Base-by-base conservation (phyloP, 306 rosid genomes). In the Casuarina glauca region DNA sequence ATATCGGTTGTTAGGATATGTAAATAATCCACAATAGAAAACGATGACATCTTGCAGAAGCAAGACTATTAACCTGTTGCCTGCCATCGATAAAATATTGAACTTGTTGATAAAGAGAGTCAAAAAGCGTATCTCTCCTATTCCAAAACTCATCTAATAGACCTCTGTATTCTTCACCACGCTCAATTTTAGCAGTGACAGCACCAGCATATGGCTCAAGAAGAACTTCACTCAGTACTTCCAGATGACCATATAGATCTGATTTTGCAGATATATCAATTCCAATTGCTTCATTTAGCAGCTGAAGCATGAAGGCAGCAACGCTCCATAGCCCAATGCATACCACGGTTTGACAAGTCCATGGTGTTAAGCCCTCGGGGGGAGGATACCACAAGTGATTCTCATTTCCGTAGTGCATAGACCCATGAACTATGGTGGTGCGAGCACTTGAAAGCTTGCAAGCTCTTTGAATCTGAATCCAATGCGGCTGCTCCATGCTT, bases 371-470 rank as follows among this genome's bases (percentile, higher is more conserved):
- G 76, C 93, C 88, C 82, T 95, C 98, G 68, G 96, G 95, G 70
- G 98, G 96, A 1, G 98, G 97, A 86, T 95, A 95, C 98, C 98
- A 95, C 74, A 95, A 87, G 79, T 76, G 89, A 81, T 92, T 91
- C 84, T 86, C 91, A 74, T 79, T 87, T 87, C 80, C 91, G 86
- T 91, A 91, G 81, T 88, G 85, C 79, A 92, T 81, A 79, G 93
- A 91, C 39, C 87, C 79, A 57, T 79, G 88, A 76, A 89, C 55
- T 73, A 95, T 81, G 77, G 89, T 76, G 72, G 88, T 93, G 80
- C 98, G 92, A 35, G 92, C 97, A 83, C 89, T 86, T 77, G 98
- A 89, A 66, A 95, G 93, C 82, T 95, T 97, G 86, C 91, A 92
- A 74, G 96, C 92, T 83, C 97, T 89, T 88, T 86, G 96, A 44